phyloP scores from a whole-genome alignment of 1,139 yeast species.

The Zygosaccharomyces pseudobailii region DNA sequence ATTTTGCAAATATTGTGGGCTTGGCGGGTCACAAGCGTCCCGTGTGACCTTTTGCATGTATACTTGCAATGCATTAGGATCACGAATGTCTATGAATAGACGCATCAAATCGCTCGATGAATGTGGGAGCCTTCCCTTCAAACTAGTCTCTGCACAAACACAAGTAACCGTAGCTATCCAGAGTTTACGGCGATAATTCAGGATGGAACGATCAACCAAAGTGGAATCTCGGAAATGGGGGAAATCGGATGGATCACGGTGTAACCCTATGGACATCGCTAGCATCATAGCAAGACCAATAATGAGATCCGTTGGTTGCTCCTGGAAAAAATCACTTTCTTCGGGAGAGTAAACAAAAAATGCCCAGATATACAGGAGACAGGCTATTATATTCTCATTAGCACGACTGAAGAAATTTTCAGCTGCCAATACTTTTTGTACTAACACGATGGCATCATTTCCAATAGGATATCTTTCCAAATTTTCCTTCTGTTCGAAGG shows the following conservation, averaged over 20 bases:
- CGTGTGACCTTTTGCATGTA: slow-evolving; percentile 22
- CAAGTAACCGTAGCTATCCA: slow-evolving; percentile 27
- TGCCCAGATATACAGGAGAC: slow-evolving; percentile 32
- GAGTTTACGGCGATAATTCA: slow-evolving; percentile 28
- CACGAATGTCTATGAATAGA: slow-evolving; percentile 18
- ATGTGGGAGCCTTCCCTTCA: slow-evolving; percentile 25
- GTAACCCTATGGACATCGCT: slow-evolving; percentile 31
- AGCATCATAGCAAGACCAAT: slow-evolving; percentile 25
- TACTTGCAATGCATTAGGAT: slow-evolving; percentile 16
- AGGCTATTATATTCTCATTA: slow-evolving; percentile 29
- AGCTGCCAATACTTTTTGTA: slow-evolving; percentile 23
- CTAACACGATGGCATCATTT: slow-evolving; percentile 21
- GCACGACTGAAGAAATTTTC: slow-evolving; percentile 31
- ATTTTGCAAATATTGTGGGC: slow-evolving; percentile 11
- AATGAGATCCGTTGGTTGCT: slow-evolving; percentile 31
- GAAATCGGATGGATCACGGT: slow-evolving; percentile 31
- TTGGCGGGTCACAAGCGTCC: slow-evolving; percentile 16
- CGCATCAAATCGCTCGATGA: slow-evolving; percentile 17
- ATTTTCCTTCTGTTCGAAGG: slow-evolving; percentile 13
- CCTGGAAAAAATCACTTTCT: slow-evolving; percentile 31
- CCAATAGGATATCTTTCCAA: slow-evolving; percentile 25
- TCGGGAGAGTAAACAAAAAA: slow-evolving; percentile 32
- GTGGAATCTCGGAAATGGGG: slow-evolving; percentile 15
- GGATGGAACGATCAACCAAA: slow-evolving; percentile 19
- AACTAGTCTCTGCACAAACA: slow-evolving; percentile 24